These are phyloP conservation scores for Mucor lusitanicus DNA, from an alignment of 371 early-diverging fungal species.

Conservation along the genomic window DNA sequence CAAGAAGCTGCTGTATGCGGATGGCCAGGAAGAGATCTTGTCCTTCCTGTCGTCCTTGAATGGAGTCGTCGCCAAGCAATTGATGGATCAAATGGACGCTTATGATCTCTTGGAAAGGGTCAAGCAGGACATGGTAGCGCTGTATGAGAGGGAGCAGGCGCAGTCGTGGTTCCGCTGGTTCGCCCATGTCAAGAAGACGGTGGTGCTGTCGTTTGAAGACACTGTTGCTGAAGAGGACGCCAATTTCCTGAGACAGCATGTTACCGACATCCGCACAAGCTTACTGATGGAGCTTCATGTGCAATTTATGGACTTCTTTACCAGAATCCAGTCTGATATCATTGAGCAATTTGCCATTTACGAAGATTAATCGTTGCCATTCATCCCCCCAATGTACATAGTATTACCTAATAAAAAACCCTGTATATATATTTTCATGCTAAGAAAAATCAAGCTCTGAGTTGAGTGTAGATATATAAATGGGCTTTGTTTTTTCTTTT, in stretches of 20 bases:
- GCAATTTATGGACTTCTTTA: constrained; percentile 22
- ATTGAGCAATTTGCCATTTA: constrained; percentile 10
- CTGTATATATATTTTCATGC: constrained; percentile 1
- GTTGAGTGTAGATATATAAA: not conserved
- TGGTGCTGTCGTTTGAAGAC: not conserved
- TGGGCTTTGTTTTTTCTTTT: not conserved
- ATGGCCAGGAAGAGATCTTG: not conserved
- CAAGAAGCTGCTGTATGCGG: not conserved
- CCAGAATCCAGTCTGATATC: constrained; percentile 11
- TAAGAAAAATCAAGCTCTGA: not conserved
- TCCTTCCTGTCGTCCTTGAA: constrained; percentile 21
- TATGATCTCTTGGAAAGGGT: constrained; percentile 14
- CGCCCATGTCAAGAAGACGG: not conserved
- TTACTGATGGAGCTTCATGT: constrained; percentile 18
- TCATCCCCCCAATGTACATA: too few species aligned
- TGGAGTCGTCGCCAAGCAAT: constrained; percentile 10
- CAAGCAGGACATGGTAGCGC: constrained; percentile 2
- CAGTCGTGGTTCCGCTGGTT: not conserved
- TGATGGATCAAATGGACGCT: constrained; percentile 12
- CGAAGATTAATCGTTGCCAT: not conserved
- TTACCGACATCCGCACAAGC: constrained; percentile 7
- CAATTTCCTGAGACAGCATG: constrained; percentile 12
- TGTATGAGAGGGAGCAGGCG: not conserved
- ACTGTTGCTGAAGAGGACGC: not conserved
- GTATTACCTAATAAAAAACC: not conserved